A percentile compares a stretch with the other conserved stretches of the same genome.
These are phyloP conservation scores for Balamuthia mandrillaris DNA, from an alignment of 208 protist genomes.

Conservation along the genomic window DNA sequence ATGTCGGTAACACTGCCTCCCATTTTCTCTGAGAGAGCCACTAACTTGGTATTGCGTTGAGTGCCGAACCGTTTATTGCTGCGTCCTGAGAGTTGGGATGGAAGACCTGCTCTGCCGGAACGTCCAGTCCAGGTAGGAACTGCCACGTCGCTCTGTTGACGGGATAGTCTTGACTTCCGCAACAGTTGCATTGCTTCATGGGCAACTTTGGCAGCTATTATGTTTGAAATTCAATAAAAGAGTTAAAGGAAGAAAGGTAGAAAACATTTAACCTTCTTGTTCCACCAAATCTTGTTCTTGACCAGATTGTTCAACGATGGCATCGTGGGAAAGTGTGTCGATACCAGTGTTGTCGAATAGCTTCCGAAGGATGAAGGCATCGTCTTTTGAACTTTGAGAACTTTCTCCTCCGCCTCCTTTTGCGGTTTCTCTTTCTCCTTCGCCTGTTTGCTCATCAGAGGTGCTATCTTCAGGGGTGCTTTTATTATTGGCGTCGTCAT, in stretches of 20 bases:
- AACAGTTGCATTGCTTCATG: constrained; percentile 26
- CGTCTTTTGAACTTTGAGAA: constrained; percentile 6
- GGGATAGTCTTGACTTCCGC: constrained; percentile 4
- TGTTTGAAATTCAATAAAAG: background rate
- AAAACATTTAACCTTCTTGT: background rate
- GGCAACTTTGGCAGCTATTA: constrained; percentile 45
- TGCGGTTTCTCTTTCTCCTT: background rate
- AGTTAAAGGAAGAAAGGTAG: background rate
- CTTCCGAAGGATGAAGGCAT: constrained; percentile 11
- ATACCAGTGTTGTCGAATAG: background rate
- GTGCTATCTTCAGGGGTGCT: background rate
- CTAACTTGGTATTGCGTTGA: background rate
- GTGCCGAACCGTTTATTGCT: background rate
- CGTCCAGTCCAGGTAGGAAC: constrained; percentile 57
- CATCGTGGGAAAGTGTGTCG: constrained; percentile 48
- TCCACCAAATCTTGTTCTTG: background rate
- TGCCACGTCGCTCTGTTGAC: background rate
- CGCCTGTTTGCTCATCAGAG: background rate
- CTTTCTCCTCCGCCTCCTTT: background rate
- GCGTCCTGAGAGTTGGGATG: background rate
- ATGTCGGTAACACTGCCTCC: background rate
- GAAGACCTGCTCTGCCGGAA: background rate
- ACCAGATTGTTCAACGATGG: constrained; percentile 38
- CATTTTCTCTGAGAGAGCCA: background rate
- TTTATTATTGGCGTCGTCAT: background rate